These are phyloP conservation scores for Fabrea salina DNA, from an alignment of 169 alveolate genomes.

Conservation along the genomic window DNA sequence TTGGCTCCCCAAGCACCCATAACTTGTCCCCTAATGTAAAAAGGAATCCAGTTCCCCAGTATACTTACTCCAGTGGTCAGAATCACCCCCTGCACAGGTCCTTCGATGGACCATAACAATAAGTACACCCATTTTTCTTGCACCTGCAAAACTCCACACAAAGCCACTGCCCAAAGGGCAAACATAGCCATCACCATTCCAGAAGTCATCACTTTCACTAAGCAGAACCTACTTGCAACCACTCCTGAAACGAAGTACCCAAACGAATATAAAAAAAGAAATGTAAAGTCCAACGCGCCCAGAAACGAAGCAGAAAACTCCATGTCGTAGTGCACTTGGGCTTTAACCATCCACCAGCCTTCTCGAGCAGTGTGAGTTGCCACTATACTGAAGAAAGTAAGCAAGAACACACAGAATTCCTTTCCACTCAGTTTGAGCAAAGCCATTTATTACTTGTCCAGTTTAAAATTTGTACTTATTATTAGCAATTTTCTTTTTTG, in stretches of 20 bases:
- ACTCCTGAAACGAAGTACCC: conserved; percentile 43
- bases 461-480: no score
- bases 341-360: conserved; percentile 44
- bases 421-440: no score
- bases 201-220: background rate
- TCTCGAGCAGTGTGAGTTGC: background rate
- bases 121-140: background rate
- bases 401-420: background rate
- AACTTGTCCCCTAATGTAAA: background rate
- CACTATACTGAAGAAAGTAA: background rate
- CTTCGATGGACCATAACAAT: background rate
- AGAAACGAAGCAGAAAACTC: conserved; percentile 13
- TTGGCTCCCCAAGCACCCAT: background rate
- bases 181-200: background rate
- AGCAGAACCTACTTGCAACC: conserved; percentile 34
- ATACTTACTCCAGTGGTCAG: background rate
- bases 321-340: conserved; percentile 14
- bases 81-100: background rate
- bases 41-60: background rate
- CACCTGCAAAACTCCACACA: background rate
- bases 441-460: no score
- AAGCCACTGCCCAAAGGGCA: background rate
- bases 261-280: conserved; percentile 33
- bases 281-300: conserved; percentile 43
- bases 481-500: no score